Base-by-base conservation (phyloP, 1,284 basidiomycete genomes). In the Cutaneotrichosporon spelunceum region DNA sequence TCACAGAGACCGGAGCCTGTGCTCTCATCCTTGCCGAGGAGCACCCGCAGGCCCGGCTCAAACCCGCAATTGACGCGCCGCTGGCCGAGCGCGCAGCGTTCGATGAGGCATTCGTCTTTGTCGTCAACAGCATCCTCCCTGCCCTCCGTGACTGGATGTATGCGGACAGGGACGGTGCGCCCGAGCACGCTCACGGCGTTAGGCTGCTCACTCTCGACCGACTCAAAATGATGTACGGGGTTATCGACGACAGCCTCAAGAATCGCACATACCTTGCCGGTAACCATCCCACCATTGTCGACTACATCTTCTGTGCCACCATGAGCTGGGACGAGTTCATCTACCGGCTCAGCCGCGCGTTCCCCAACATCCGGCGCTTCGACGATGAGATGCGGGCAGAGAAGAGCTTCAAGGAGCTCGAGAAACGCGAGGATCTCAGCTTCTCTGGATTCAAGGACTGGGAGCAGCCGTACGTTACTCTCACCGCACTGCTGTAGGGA, bases 121-220 rank as follows among this genome's bases (percentile, higher is more conserved):
- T 71, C 48, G 62, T 65, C 58, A 69, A 69, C 59, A 34, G 56
- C 30, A 56, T 69, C 26, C 61, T 66, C 13, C 69, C 69, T 2
- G 59, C 66, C 6, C 60, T 71, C 42, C 60, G 69, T 24, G 69
- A 71, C 59, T 68, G 65, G 66, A 59, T 71, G 50, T 71, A 71
- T 59, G 69, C 69, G 10, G 60, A 57, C 27, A 65, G 57, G 39
- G 62, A 60, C 39, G 56, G 49, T 13, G 47, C 55, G 23, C n/a
- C 19, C 13, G 14, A 27, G 19, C 29, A 39, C 57, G 59, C 59
- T 1, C 56, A 59, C 48, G 63, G 59, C 21, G 29, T 64, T 10
- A 56, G 63, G 30, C n/a, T 53, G n/a, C 59, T 64, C 53, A 45
- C 63, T 1, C 48, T 64, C 49, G 29, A 45, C 30, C 63, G 63